A percentile compares a stretch with the other conserved stretches of the same genome.
Evolutionary conservation across 352 stramenopile species (phyloP).

Genomic region (Globisporangium cystogenes): DNA sequence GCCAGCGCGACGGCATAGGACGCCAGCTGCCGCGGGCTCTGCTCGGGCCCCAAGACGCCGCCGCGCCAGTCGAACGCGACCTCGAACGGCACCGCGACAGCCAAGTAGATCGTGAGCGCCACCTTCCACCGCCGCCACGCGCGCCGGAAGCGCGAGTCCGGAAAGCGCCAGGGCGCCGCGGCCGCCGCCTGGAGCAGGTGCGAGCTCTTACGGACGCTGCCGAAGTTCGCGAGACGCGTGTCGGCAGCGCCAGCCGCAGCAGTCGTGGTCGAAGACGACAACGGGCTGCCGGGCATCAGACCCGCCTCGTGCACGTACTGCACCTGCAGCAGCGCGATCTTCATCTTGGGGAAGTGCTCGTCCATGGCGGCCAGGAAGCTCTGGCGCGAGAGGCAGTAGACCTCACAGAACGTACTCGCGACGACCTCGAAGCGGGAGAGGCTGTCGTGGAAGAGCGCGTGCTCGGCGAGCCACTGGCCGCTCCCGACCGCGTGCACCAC

Average conservation of each 20-base stretch:
- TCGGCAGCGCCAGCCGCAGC: background rate
- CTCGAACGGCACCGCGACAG: conserved; percentile 17
- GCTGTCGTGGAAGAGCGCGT: conserved; percentile 18
- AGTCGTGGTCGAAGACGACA: too few species aligned
- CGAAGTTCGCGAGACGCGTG: conserved; percentile 11
- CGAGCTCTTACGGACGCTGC: conserved; percentile 13
- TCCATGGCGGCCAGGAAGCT: conserved; percentile 10
- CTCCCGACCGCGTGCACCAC: conserved; percentile 10
- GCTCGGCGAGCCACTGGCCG: conserved; percentile 16
- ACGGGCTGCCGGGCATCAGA: too few species aligned
- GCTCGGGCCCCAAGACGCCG: background rate
- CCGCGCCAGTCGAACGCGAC: conserved; percentile 14
- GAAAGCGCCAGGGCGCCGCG: conserved; percentile 11
- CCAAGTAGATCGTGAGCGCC: conserved; percentile 8
- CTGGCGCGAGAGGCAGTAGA: conserved; percentile 18
- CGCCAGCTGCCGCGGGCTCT: background rate
- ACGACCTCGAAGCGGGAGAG: conserved; percentile 14
- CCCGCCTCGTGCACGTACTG: conserved; percentile 2
- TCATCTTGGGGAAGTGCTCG: conserved; percentile 8
- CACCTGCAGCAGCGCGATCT: conserved; percentile 6
- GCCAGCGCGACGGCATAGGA: conserved; percentile 6
- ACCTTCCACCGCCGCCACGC: conserved; percentile 14
- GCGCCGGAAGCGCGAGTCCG: conserved; percentile 10
- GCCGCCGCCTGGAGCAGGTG: too few species aligned
- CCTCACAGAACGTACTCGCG: conserved; percentile 18